Percentiles rank a stretch among this genome's conserved stretches.
phyloP scores from a whole-genome alignment of 805 yeast genomes.

The Saccharomycopsis fibuligera region DNA sequence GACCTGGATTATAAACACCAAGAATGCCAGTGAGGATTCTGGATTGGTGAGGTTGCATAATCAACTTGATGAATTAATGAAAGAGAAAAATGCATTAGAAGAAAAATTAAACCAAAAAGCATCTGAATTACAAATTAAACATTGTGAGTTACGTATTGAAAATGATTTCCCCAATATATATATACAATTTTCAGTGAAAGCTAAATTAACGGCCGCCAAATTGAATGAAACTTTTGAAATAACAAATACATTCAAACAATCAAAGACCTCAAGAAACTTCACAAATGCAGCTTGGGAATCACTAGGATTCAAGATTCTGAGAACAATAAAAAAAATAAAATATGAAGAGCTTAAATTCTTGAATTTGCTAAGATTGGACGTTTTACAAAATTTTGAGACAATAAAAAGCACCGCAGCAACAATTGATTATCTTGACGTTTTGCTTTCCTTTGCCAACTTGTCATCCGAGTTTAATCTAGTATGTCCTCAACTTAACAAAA shows the following conservation, averaged over 20 bases:
- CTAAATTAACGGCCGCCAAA: slow-evolving; percentile 4
- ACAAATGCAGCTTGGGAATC: slow-evolving; percentile 44
- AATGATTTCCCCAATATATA: slow-evolving; percentile 20
- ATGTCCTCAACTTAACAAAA: slow-evolving; percentile 54
- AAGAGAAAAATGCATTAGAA: slow-evolving; percentile 25
- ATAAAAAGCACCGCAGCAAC: slow-evolving; percentile 45
- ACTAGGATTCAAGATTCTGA: slow-evolving; percentile 44
- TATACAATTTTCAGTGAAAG: slow-evolving; percentile 15
- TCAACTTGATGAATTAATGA: slow-evolving; percentile 26
- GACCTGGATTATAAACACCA: slow-evolving; percentile 33
- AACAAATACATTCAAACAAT: slow-evolving; percentile 25
- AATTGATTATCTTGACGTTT: slow-evolving; percentile 65
- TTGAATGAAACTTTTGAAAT: slow-evolving; percentile 18
- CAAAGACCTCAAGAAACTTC: slow-evolving; percentile 34
- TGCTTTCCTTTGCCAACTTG: slow-evolving; percentile 63
- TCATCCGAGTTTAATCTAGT: slow-evolving; percentile 63
- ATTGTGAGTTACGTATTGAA: slow-evolving; percentile 18
- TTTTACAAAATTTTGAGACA: slow-evolving; percentile 37
- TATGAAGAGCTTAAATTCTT: slow-evolving; percentile 51
- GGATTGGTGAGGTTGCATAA: slow-evolving; percentile 32
- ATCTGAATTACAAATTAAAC: slow-evolving; percentile 8
- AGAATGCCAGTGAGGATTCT: slow-evolving; percentile 23
- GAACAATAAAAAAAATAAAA: slow-evolving; percentile 40
- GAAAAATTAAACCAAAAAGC: slow-evolving; percentile 7
- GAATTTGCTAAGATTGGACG: slow-evolving; percentile 38